A percentile compares a stretch with the other conserved stretches of the same genome.
These are phyloP conservation scores for Neurospora sp. DNA, from an alignment of 2,329 filamentous ascomycete genomes.

Conservation along the genomic window DNA sequence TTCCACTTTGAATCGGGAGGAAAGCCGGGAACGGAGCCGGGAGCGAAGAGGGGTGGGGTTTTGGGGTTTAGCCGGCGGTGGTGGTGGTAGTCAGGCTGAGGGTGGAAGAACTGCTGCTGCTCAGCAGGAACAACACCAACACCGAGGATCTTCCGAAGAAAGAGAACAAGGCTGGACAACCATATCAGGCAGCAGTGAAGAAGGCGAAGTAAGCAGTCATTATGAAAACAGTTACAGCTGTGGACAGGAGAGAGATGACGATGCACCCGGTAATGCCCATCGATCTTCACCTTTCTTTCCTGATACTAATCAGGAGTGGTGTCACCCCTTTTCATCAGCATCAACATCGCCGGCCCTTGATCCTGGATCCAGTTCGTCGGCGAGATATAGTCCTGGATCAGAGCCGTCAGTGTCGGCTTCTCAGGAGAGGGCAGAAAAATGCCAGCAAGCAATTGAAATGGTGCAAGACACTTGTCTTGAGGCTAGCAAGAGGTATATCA, in stretches of 20 bases:
- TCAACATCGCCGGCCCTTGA: background rate
- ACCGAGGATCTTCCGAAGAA: background rate
- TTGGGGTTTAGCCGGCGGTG: background rate
- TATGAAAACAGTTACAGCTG: background rate
- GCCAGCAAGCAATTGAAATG: background rate
- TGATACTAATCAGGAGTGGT: background rate
- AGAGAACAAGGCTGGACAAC: background rate
- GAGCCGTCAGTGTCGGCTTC: background rate
- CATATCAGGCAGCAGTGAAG: background rate
- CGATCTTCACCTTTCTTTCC: background rate
- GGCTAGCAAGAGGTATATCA: conserved; percentile 7
- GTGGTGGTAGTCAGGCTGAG: background rate
- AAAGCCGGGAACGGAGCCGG: background rate
- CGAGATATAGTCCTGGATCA: background rate
- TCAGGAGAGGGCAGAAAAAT: background rate
- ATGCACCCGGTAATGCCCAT: background rate
- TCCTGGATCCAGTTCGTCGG: background rate
- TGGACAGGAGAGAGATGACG: background rate
- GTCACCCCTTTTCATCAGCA: background rate
- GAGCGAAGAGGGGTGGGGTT: background rate
- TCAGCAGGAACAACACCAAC: background rate
- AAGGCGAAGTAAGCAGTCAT: background rate
- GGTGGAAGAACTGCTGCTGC: background rate
- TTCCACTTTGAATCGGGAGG: too few species aligned
- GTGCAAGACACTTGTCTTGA: conserved; percentile 7